phyloP scores from a whole-genome alignment of 306 rosid genomes.

The Datisca glomerata region DNA sequence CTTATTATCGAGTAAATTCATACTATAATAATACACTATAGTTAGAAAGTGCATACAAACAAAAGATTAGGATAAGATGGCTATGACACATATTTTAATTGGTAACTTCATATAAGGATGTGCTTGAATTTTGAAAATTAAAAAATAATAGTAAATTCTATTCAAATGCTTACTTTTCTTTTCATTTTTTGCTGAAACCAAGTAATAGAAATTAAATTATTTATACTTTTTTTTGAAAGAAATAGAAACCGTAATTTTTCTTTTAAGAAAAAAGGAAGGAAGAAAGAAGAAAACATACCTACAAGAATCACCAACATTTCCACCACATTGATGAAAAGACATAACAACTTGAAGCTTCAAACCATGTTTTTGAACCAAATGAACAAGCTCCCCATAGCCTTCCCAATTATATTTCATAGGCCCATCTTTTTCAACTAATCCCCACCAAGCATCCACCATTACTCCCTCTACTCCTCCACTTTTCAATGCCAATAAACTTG shows the following conservation, averaged over 20 bases:
- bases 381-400: slow-evolving; percentile 51
- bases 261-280: no score
- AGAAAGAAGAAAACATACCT: slow-evolving; percentile 25
- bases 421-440: slow-evolving; percentile 61
- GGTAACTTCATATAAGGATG: not conserved
- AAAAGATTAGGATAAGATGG: no score
- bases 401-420: slow-evolving; percentile 62
- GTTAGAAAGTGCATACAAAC: no score
- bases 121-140: not conserved
- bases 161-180: no score
- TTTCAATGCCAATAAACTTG: slow-evolving; percentile 79
- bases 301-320: slow-evolving; percentile 39
- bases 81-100: no score
- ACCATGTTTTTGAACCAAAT: slow-evolving; percentile 40
- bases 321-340: slow-evolving; percentile 68
- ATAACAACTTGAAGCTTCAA: slow-evolving; percentile 74
- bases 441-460: slow-evolving; percentile 99
- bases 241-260: not conserved
- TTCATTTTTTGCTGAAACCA: no score
- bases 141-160: not conserved
- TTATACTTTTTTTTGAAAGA: not conserved
- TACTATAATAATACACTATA: no score
- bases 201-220: no score
- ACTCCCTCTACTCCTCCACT: slow-evolving; percentile 87
- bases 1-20: no score